These are phyloP conservation scores for Lactarius hengduanensis DNA, from an alignment of 768 basidiomycete genomes.

Conservation along the genomic window DNA sequence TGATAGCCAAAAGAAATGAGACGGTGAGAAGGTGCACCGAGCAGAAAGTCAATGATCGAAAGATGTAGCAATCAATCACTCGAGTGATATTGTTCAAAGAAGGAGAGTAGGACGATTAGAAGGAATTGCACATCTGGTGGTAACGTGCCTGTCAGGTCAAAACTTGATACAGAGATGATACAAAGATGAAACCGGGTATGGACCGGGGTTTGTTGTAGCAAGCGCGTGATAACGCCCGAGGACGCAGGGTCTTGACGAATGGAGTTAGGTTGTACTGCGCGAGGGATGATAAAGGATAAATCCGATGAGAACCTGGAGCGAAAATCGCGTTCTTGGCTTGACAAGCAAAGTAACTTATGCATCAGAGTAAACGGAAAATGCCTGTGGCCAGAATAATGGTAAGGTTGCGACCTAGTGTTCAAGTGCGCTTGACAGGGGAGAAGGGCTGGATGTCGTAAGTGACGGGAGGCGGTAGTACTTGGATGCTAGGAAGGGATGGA, in stretches of 20 bases:
- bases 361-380: neutral
- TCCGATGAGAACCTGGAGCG: too few relatives aligned
- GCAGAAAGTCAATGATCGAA: neutral
- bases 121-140: neutral
- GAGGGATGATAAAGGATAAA: neutral
- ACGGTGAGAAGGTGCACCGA: neutral
- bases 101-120: neutral
- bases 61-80: neutral
- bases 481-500: constrained; percentile 2
- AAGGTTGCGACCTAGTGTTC: neutral
- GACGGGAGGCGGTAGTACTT: neutral
- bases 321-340: neutral
- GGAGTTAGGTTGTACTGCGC: neutral
- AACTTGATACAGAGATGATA: too few relatives aligned
- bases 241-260: neutral
- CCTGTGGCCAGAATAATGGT: neutral
- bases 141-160: neutral
- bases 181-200: neutral
- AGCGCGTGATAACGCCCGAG: neutral
- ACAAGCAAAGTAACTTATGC: neutral
- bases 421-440: neutral
- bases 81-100: neutral
- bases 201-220: constrained; percentile 1
- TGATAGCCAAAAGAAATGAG: neutral
- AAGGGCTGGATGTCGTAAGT: neutral